phyloP scores from a whole-genome alignment of 2,329 filamentous ascomycete species.

The Aspergillus sp. region DNA sequence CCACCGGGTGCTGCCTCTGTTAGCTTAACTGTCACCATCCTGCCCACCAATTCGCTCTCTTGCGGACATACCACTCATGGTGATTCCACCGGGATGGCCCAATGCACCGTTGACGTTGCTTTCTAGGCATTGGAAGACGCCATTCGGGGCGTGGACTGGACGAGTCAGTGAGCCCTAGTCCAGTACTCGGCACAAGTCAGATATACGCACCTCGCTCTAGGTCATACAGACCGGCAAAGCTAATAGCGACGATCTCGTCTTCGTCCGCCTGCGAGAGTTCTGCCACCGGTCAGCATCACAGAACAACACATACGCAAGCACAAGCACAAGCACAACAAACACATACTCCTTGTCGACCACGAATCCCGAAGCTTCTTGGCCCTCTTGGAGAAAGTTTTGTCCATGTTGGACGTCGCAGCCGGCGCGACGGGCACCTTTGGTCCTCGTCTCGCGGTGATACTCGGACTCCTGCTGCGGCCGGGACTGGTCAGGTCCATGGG shows the following conservation, averaged over 20 bases:
- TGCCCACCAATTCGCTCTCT: not conserved
- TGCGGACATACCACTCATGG: conserved; percentile 9
- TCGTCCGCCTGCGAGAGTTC: conserved; percentile 21
- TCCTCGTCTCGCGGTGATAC: conserved; percentile 10
- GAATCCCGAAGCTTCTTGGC: conserved; percentile 20
- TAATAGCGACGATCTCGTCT: conserved; percentile 22
- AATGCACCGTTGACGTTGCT: conserved; percentile 1
- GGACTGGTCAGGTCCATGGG: conserved; percentile 1
- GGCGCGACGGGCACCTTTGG: conserved; percentile 9
- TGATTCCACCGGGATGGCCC: conserved; percentile 5
- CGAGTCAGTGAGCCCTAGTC: not conserved
- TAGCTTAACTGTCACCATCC: not conserved
- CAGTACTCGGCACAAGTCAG: not conserved
- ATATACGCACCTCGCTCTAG: conserved; percentile 19
- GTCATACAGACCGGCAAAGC: conserved; percentile 22
- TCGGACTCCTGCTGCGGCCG: conserved; percentile 13
- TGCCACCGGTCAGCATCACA: conserved; percentile 2
- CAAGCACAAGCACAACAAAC: not conserved
- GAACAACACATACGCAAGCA: not conserved
- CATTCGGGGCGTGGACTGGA: conserved; percentile 20
- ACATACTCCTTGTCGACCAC: conserved; percentile 20
- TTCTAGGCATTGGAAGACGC: conserved; percentile 13
- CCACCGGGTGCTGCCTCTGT: conserved; percentile 5
- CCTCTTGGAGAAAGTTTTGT: conserved; percentile 16
- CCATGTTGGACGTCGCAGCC: not conserved